Evolutionary conservation across 2,329 filamentous ascomycete genomes (phyloP).

Genomic region (Botrytis medusae): DNA sequence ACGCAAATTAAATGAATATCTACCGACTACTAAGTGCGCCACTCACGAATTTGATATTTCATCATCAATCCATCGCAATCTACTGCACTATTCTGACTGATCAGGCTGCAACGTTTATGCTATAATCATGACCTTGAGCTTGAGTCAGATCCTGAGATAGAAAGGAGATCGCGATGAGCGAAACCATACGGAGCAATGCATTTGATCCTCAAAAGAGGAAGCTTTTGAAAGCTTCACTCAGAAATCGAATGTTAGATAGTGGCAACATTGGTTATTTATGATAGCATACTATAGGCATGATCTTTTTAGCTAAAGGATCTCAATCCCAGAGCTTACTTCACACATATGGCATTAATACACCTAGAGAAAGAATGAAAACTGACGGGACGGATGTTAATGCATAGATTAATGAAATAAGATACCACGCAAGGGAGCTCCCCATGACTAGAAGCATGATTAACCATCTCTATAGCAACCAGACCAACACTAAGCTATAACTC

Average conservation of each 20-base stretch:
- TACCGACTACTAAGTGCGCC: not conserved
- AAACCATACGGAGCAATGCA: fast-evolving
- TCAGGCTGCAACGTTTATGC: fast-evolving
- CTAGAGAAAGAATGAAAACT: not conserved
- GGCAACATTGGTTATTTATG: fast-evolving
- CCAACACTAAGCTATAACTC: not conserved
- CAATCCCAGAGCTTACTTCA: not conserved
- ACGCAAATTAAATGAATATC: not conserved
- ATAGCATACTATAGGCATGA: not conserved
- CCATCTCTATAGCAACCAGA: not conserved
- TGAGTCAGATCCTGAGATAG: not conserved
- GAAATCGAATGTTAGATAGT: not conserved
- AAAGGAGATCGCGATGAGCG: not conserved
- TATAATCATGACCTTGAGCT: not conserved
- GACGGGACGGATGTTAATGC: not conserved
- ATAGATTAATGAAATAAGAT: not conserved
- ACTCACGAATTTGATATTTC: not conserved
- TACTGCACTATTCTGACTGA: not conserved
- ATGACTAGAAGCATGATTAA: not conserved
- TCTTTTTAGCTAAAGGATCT: not conserved
- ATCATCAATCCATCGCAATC: not conserved
- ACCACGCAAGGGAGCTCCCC: not conserved
- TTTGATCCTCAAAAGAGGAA: not conserved
- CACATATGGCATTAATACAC: not conserved
- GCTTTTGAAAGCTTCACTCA: not conserved